These are phyloP conservation scores for Ophiocordyceps sinensis DNA, from an alignment of 2,329 filamentous ascomycete species.

Conservation along the genomic window DNA sequence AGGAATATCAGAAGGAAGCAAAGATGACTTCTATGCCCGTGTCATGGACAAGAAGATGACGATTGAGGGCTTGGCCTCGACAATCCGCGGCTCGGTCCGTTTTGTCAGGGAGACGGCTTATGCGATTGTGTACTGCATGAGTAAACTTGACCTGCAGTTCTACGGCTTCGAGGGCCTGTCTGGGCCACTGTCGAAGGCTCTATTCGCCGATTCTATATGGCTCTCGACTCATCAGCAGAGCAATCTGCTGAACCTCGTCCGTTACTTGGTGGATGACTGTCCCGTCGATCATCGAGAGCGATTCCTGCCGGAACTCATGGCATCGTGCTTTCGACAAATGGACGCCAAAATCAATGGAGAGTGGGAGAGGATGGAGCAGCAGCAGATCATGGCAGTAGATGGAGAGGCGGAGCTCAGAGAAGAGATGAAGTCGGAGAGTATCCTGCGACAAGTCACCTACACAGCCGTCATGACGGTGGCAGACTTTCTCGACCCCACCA, in stretches of 20 bases:
- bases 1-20: constrained; percentile 87
- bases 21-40: constrained; percentile 89
- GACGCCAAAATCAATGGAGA: constrained; percentile 77
- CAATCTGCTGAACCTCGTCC: constrained; percentile 77
- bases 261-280: constrained; percentile 84
- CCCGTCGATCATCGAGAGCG: constrained; percentile 61
- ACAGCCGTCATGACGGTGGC: constrained; percentile 86
- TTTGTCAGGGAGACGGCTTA: constrained; percentile 90
- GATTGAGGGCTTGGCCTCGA: constrained; percentile 85
- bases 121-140: constrained; percentile 88
- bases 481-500: constrained; percentile 66
- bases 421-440: constrained; percentile 97
- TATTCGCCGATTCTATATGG: constrained; percentile 70
- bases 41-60: constrained; percentile 81
- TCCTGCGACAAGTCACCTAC: constrained; percentile 82
- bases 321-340: constrained; percentile 71
- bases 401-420: constrained; percentile 69
- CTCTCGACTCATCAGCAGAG: constrained; percentile 89
- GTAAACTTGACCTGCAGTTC: constrained; percentile 71
- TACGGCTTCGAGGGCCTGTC: constrained; percentile 82
- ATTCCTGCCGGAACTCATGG: constrained; percentile 74
- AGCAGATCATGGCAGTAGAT: constrained; percentile 46
- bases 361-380: constrained; percentile 63
- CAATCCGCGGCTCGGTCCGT: constrained; percentile 75
- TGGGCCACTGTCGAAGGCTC: constrained; percentile 63